Evolutionary conservation across 2,329 filamentous ascomycete species (phyloP), one percentile per base, ranked within the genome.

Genomic region (Helotiales sp.): DNA sequence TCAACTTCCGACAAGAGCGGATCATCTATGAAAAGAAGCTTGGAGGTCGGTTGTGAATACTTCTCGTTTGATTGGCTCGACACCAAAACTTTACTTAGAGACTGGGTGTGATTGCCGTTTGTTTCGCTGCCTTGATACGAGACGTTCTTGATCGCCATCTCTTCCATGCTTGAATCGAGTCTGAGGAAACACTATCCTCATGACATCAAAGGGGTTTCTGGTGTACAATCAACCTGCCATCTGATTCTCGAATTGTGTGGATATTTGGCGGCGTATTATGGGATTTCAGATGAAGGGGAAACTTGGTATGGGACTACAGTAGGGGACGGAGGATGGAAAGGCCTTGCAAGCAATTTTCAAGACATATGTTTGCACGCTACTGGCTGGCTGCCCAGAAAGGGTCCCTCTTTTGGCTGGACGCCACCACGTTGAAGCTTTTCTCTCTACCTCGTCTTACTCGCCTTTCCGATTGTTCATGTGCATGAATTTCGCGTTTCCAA

Each of bases 1-100:
- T 65, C 15, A 71, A 69, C 52, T 68, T 71, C 30, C 55, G 63
- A 13, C 65, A 67, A 20, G 69, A 71, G 54, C 58, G 69, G 26
- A 63, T 68, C 17, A 66, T 70, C 22, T 68, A 68, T 32, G 55
- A 66, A 64, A 69, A 69, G n/a, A 62, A 52, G 24, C 47, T 70
- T 26, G 40, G 58, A 17, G 50, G 47, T 2, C 32, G 54, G 55
- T 30, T 60, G 54, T 59, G 11, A 30, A 6, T 47, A 17, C 57
- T 28, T 37, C 17, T 30, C 6, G 15, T n/a, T 30, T 49, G 6
- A 20, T 6, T 28, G 24, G 24, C 3, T n/a, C 40, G 22, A 26
- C 13, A 3, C 28, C n/a, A n/a, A 57, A 37, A 45, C 40, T 20
- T 45, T 45, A 10, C 40, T 45, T 45, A n/a, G 40, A 7, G 4